A percentile compares a stretch with the other conserved stretches of the same genome.
phyloP scores from a whole-genome alignment of 768 basidiomycete genomes.

The Calvatia gigantea region DNA sequence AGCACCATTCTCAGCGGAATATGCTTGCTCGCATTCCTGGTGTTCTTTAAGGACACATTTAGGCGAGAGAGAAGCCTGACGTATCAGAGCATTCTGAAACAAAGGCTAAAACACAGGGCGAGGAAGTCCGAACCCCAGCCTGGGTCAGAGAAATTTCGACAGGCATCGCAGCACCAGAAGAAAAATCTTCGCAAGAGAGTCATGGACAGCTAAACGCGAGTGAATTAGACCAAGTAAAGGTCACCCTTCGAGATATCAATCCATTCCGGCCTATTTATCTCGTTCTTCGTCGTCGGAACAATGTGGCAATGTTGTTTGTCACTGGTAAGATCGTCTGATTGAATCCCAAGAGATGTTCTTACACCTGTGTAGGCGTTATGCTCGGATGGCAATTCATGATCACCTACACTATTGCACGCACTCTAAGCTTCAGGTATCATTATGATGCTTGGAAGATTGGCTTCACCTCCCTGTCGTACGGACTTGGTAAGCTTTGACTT shows the following conservation, averaged over 20 bases:
- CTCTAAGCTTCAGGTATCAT: constrained; percentile 56
- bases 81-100: constrained; percentile 60
- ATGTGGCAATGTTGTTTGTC: constrained; percentile 64
- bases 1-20: constrained; percentile 56
- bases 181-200: background rate
- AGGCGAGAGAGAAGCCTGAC: constrained; percentile 73
- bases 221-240: constrained; percentile 30
- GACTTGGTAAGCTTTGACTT: constrained; percentile 24
- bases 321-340: constrained; percentile 30
- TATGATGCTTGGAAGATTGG: constrained; percentile 70
- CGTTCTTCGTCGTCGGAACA: constrained; percentile 62
- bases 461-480: constrained; percentile 68
- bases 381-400: constrained; percentile 42
- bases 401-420: constrained; percentile 67
- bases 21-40: constrained; percentile 49
- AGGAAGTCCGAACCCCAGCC: constrained; percentile 14
- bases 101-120: constrained; percentile 24
- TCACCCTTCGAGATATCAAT: constrained; percentile 68
- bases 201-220: background rate
- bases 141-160: background rate
- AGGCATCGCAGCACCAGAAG: background rate
- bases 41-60: constrained; percentile 77
- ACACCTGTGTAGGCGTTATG: background rate
- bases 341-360: background rate
- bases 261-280: constrained; percentile 56